Conservation (phyloP, 768 basidiomycete genomes). For the Auricularia auricula-judae region DNA sequence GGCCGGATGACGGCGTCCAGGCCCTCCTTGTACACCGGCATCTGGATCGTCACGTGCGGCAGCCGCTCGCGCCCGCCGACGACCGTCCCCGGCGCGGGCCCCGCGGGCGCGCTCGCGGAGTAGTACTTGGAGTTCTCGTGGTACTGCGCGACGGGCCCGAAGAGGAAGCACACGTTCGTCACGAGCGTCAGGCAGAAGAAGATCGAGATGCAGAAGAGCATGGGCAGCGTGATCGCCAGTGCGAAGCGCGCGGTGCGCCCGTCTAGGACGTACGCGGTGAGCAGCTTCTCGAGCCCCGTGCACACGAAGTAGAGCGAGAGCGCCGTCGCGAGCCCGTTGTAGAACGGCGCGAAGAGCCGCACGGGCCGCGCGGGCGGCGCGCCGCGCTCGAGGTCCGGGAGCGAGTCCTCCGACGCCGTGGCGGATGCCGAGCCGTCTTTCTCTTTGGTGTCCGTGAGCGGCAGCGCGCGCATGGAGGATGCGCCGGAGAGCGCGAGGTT, state of each 20-base stretch:
- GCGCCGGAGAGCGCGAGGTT: not conserved
- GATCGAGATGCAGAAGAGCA: slow-evolving; percentile 66
- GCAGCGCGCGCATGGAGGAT: not conserved
- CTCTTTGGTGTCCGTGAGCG: slow-evolving; percentile 30
- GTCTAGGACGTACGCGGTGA: slow-evolving; percentile 36
- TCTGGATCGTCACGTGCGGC: slow-evolving; percentile 10
- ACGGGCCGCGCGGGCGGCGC: slow-evolving; percentile 34
- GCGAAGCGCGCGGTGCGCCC: slow-evolving; percentile 52
- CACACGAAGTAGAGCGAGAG: not conserved
- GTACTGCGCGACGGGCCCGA: slow-evolving; percentile 79
- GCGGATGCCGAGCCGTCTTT: slow-evolving; percentile 27
- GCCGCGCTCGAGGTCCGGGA: not conserved
- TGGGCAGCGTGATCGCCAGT: slow-evolving; percentile 53
- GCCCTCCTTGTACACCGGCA: slow-evolving; percentile 21
- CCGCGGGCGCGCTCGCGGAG: slow-evolving; percentile 6
- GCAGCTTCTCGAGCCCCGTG: not conserved
- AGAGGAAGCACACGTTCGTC: slow-evolving; percentile 8
- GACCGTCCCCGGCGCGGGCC: slow-evolving; percentile 21
- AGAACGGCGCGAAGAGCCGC: not conserved
- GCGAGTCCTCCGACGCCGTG: too few relatives aligned
- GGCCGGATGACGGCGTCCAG: slow-evolving; percentile 5
- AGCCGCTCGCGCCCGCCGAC: slow-evolving; percentile 35
- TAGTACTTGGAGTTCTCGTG: slow-evolving; percentile 22
- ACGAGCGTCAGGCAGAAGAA: slow-evolving; percentile 10
- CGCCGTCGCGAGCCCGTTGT: not conserved